These are phyloP conservation scores for Talaromyces nanjingensis DNA, from an alignment of 495 filamentous ascomycete genomes.

Conservation along the genomic window DNA sequence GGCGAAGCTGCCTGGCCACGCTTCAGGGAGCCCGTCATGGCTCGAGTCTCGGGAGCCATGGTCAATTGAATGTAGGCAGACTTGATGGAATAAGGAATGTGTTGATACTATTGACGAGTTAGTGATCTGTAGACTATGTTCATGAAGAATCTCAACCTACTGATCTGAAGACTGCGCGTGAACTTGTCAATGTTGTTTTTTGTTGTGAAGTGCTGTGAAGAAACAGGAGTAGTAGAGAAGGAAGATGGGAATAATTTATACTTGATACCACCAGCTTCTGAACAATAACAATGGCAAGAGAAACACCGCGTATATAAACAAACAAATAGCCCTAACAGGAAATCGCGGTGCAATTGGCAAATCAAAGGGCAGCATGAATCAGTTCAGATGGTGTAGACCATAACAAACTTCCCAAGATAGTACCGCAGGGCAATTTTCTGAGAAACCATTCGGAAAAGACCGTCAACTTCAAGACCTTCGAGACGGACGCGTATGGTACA, in stretches of 20 bases:
- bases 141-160: neutral
- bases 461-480: neutral
- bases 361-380: neutral
- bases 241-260: neutral
- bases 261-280: neutral
- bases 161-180: neutral
- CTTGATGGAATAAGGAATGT: neutral
- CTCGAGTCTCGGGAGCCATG: neutral
- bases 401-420: neutral
- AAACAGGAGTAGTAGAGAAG: neutral
- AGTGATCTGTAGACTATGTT: neutral
- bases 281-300: neutral
- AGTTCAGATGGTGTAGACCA: neutral
- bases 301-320: neutral
- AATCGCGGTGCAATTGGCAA: slow-evolving; percentile 1
- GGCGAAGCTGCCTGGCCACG: neutral
- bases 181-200: neutral
- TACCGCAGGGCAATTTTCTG: neutral
- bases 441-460: neutral
- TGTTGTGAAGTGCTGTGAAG: neutral
- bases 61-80: neutral
- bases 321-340: neutral
- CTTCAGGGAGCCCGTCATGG: neutral
- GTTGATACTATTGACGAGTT: neutral
- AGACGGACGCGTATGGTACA: neutral